These are phyloP conservation scores for Zymoseptoria ardabiliae DNA, from an alignment of 2,329 filamentous ascomycete species.

Conservation along the genomic window DNA sequence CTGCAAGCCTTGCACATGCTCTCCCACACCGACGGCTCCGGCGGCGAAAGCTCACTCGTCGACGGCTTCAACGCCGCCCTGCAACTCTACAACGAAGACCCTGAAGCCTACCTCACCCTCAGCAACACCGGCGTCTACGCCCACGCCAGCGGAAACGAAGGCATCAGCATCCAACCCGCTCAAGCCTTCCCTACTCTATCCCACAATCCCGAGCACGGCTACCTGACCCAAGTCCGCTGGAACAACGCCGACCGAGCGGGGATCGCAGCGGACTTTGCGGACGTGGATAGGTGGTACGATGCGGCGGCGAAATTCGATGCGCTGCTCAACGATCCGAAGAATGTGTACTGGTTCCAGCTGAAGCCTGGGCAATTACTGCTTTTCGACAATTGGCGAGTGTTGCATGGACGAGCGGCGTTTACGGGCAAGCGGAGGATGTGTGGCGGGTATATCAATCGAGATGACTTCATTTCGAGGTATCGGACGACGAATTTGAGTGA, in stretches of 20 bases:
- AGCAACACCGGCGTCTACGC: conserved; percentile 54
- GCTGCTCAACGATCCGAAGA: conserved; percentile 57
- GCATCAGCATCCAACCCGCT: conserved; percentile 70
- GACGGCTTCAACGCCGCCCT: conserved; percentile 74
- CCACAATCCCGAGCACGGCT: conserved; percentile 39
- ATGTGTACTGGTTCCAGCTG: conserved; percentile 75
- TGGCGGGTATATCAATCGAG: conserved; percentile 77
- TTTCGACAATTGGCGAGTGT: conserved; percentile 92
- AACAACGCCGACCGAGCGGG: conserved; percentile 84
- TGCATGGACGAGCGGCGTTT: conserved; percentile 81
- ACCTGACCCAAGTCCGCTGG: conserved; percentile 68
- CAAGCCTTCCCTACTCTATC: conserved; percentile 65
- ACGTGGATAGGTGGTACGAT: conserved; percentile 59
- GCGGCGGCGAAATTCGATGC: conserved; percentile 66
- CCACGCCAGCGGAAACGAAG: conserved; percentile 82
- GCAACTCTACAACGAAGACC: conserved; percentile 50
- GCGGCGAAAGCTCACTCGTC: conserved; percentile 73
- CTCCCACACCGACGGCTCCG: conserved; percentile 62
- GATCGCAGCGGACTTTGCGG: conserved; percentile 48
- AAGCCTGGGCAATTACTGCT: conserved; percentile 71
- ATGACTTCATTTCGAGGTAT: conserved; percentile 73
- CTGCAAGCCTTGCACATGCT: conserved; percentile 90
- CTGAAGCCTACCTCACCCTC: conserved; percentile 52
- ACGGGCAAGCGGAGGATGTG: conserved; percentile 80
- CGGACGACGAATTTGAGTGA: conserved; percentile 57